Conservation (phyloP, 2,329 filamentous ascomycete species). For the Didymella sp. region DNA sequence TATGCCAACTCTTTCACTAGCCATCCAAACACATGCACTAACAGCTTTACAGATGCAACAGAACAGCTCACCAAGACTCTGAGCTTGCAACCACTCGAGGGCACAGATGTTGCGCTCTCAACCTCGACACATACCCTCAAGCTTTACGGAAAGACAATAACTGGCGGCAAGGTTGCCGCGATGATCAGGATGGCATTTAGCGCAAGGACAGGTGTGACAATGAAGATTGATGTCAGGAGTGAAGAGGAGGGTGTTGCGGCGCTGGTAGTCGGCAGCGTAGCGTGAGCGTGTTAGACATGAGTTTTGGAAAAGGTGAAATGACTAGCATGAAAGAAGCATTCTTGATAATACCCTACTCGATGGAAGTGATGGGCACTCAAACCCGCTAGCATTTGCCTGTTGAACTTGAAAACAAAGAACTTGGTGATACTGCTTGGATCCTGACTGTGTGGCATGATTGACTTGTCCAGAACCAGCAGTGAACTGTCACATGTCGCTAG, state of each 20-base stretch:
- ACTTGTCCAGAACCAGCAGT: too few relatives aligned
- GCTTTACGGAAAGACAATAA: slow-evolving; percentile 92
- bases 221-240: slow-evolving; percentile 89
- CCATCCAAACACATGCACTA: slow-evolving; percentile 14
- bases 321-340: slow-evolving; percentile 11
- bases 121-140: slow-evolving; percentile 93
- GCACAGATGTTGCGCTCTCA: slow-evolving; percentile 87
- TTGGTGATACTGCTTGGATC: too few relatives aligned
- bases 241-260: slow-evolving; percentile 92
- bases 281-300: slow-evolving; percentile 56
- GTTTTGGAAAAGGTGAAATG: slow-evolving; percentile 12
- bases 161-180: slow-evolving; percentile 85
- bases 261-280: slow-evolving; percentile 82
- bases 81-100: slow-evolving; percentile 91
- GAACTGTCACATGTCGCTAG: slow-evolving; percentile 6
- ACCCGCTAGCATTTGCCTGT: too few relatives aligned
- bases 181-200: slow-evolving; percentile 93
- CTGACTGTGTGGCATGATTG: too few relatives aligned
- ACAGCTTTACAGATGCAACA: slow-evolving; percentile 73
- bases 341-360: too few relatives aligned
- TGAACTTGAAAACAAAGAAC: too few relatives aligned
- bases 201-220: slow-evolving; percentile 90
- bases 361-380: too few relatives aligned
- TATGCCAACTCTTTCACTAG: slow-evolving; percentile 55
- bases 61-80: slow-evolving; percentile 87